Base-by-base conservation (phyloP, 179 eudicot genomes). In the Gypsophila paniculata region DNA sequence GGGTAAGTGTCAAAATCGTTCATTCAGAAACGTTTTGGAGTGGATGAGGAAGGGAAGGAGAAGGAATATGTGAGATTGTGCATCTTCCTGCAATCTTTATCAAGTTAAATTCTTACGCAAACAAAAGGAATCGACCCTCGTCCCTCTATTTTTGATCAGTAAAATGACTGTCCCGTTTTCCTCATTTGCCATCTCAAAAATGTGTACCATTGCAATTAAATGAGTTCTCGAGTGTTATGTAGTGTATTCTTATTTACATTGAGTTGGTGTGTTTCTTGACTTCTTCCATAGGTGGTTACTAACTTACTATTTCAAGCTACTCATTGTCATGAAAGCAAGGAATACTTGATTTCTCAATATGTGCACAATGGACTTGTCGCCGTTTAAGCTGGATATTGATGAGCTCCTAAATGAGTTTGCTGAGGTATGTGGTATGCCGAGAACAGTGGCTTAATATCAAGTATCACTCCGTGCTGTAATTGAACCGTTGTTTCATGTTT, bases 321-420 rank as follows among this genome's bases (percentile, higher is more conserved):
- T 13, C 48, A 36, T 64, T 23, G 22, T 29, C 36, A 48, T 17
- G 55, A 51, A 61, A 69, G 61, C 63, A 5, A 69, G 23, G 29
- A 39, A 51, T 29, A 21, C 46, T 59, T 60, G 65, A 72, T 71
- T 44, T 55, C 22, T 2, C 7, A 29, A 4, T 17, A 39, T 42
- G 15, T 38, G 13, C 39, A 57, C 63, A 48, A 90, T 92, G 98
- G 92, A 90, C 71, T 84, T 88, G 62, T 82, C 82, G 36, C 81
- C 79, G 9, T 91, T 84, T 82, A 87, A 83, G 74, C 78, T 79
- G 34, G 98, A 93, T 77, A 86, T 93, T 69, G 90, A 93, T 73
- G 96, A 93, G 57, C 96, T 93, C 57, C 84, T 93, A 69, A 75
- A 69, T 39, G 93, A 85, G 29, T 93, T 91, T 55, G 80, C 78